Evolutionary conservation across 2,329 filamentous ascomycete species (phyloP), one percentile per base, ranked within the genome.

Genomic region (Talaromyces pinophilus): DNA sequence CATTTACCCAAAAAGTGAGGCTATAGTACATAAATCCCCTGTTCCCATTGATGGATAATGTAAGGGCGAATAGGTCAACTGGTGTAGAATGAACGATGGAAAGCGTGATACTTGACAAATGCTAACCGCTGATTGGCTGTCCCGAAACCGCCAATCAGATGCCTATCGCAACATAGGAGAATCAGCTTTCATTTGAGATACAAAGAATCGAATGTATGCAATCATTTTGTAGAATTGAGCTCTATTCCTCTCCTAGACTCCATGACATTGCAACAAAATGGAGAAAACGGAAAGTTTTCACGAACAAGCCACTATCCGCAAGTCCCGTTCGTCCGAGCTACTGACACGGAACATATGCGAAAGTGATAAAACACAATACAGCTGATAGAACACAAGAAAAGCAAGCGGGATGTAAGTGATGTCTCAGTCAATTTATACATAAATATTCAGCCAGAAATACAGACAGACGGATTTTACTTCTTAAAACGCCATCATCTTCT

Each of bases 401-500:
- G 57, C 22, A 54, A 62, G 57, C 35, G 40, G 30, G 44, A n/a
- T 57, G 38, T 15, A 48, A 48, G 22, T 38, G 7, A 28, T 25
- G 38, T 48, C 19, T 64, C 52, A 35, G 19, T 48, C 54, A 59
- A 64, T 59, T 57, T 64, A 59, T 64, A 59, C 62, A 64, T 44
- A 46, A 38, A 38, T 28, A n/a, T 28, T 25, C 52, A 57, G 22
- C 2, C 13, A 38, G 15, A 50, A 52, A 40, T 48, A 50, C 62
- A 25, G 28, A 35, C 61, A 22, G 28, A 44, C 48, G 42, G 10
- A 38, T 59, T 64, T 64, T 59, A 33, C 17, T 19, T 48, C 48
- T 66, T 17, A 68, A 40, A 68, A 68, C 33, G 93, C 88, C 91
- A 98, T 90, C 83, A 90, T 87, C 91, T 97, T 97, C 91, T 98